A percentile compares a stretch with the other conserved stretches of the same genome.
Evolutionary conservation across 2,329 filamentous ascomycete species (phyloP).

Genomic region (Pseudogymnoascus sp.): DNA sequence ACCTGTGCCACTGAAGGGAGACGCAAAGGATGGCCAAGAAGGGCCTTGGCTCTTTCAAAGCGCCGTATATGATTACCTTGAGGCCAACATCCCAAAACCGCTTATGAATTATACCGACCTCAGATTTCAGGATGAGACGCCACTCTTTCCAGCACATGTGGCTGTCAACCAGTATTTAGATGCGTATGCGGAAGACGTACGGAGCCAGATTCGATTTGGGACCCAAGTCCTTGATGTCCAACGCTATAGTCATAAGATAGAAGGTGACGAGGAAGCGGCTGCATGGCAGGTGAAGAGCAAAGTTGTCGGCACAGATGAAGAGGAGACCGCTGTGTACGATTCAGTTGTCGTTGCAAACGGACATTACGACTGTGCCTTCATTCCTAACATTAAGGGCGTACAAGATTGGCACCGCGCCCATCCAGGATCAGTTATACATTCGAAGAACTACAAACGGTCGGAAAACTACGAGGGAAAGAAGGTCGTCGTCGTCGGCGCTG

Average conservation of each 20-base stretch:
- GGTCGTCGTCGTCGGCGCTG: conserved; percentile 76
- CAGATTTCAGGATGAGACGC: conserved; percentile 52
- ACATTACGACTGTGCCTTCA: conserved; percentile 61
- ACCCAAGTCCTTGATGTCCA: conserved; percentile 58
- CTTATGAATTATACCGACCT: conserved; percentile 75
- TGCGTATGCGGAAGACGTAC: conserved; percentile 55
- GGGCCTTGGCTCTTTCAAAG: conserved; percentile 32
- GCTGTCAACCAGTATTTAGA: conserved; percentile 67
- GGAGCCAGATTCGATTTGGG: conserved; percentile 58
- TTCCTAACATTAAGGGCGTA: conserved; percentile 56
- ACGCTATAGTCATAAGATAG: conserved; percentile 18
- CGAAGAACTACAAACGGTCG: conserved; percentile 68
- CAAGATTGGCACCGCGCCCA: conserved; percentile 48
- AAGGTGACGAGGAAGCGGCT: conserved; percentile 24
- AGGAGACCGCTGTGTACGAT: conserved; percentile 41
- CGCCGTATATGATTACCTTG: conserved; percentile 71
- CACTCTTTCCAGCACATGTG: conserved; percentile 66
- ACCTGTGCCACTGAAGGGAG: conserved; percentile 52
- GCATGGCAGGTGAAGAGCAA: conserved; percentile 13
- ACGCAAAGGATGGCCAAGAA: conserved; percentile 11
- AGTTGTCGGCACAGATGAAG: conserved; percentile 20
- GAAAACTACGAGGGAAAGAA: conserved; percentile 58
- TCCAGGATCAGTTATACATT: conserved; percentile 58
- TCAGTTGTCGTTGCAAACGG: conserved; percentile 69
- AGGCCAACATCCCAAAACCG: conserved; percentile 77